Evolutionary conservation across 2,329 filamentous ascomycete species (phyloP).

Genomic region (Aspergillus luchuensis): DNA sequence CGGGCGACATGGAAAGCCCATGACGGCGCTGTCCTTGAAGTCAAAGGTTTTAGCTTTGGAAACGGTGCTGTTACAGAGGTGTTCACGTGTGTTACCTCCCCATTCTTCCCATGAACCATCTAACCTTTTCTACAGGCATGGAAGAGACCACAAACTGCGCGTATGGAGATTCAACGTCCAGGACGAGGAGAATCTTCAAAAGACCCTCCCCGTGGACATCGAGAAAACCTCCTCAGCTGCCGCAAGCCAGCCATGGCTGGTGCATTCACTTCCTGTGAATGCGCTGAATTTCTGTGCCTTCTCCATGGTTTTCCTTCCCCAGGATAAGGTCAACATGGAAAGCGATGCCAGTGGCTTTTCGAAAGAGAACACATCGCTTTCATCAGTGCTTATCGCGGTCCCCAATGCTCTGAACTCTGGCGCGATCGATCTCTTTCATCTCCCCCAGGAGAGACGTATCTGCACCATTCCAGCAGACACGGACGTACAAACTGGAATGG

Average conservation of each 20-base stretch:
- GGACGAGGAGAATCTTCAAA: conserved; percentile 58
- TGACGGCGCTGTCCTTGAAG: conserved; percentile 71
- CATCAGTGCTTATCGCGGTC: conserved; percentile 68
- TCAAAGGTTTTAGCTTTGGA: conserved; percentile 72
- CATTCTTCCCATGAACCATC: neutral
- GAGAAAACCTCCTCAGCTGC: conserved; percentile 35
- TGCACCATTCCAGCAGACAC: conserved; percentile 57
- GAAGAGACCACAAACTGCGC: conserved; percentile 80
- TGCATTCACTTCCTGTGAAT: conserved; percentile 82
- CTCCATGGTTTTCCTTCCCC: conserved; percentile 31
- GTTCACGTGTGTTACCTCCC: conserved; percentile 69
- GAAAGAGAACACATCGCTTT: neutral
- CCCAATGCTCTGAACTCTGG: conserved; percentile 76
- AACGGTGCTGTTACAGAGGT: conserved; percentile 57
- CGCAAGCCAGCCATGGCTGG: conserved; percentile 69
- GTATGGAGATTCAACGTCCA: conserved; percentile 81
- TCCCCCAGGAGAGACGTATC: conserved; percentile 73
- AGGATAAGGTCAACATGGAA: neutral
- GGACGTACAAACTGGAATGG: conserved; percentile 64
- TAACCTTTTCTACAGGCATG: conserved; percentile 64
- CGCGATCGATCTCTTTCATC: conserved; percentile 78
- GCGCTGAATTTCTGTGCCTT: conserved; percentile 89
- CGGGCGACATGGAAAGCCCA: conserved; percentile 87
- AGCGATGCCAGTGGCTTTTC: neutral
- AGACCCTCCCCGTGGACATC: conserved; percentile 69